These are phyloP conservation scores for Epichloe uncinata DNA, from an alignment of 2,329 filamentous ascomycete genomes.

Conservation along the genomic window DNA sequence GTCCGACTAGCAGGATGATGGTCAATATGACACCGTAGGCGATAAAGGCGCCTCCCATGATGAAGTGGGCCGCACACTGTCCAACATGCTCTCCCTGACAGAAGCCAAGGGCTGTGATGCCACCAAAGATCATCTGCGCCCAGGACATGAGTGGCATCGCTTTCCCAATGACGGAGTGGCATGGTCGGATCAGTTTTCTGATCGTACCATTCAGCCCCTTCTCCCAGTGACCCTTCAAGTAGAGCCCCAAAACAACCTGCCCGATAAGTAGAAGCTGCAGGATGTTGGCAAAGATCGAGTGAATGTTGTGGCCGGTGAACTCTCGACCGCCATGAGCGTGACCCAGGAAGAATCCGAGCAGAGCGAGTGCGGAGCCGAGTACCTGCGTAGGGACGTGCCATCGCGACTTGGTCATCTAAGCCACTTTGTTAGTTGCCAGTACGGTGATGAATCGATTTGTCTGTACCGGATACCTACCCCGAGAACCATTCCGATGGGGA, in stretches of 20 bases:
- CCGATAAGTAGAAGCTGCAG: slow-evolving; percentile 66
- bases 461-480: slow-evolving; percentile 47
- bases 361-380: slow-evolving; percentile 57
- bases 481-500: slow-evolving; percentile 89
- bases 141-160: slow-evolving; percentile 74
- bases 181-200: slow-evolving; percentile 54
- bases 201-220: slow-evolving; percentile 71
- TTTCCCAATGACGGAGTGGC: slow-evolving; percentile 76
- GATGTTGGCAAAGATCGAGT: slow-evolving; percentile 65
- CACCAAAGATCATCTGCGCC: slow-evolving; percentile 93
- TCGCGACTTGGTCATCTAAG: slow-evolving; percentile 70
- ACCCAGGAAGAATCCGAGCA: slow-evolving; percentile 81
- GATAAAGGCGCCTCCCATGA: slow-evolving; percentile 96
- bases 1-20: slow-evolving; percentile 75
- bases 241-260: slow-evolving; percentile 71
- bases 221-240: slow-evolving; percentile 80
- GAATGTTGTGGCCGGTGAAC: slow-evolving; percentile 63
- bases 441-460: background rate
- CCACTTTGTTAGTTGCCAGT: background rate
- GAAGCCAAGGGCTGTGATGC: slow-evolving; percentile 83
- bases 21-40: slow-evolving; percentile 82
- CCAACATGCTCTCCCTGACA: slow-evolving; percentile 84
- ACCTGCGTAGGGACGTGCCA: slow-evolving; percentile 91
- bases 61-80: slow-evolving; percentile 92
- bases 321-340: slow-evolving; percentile 82